These are phyloP conservation scores for Lepiota venenata DNA, from an alignment of 768 basidiomycete genomes.

Conservation along the genomic window DNA sequence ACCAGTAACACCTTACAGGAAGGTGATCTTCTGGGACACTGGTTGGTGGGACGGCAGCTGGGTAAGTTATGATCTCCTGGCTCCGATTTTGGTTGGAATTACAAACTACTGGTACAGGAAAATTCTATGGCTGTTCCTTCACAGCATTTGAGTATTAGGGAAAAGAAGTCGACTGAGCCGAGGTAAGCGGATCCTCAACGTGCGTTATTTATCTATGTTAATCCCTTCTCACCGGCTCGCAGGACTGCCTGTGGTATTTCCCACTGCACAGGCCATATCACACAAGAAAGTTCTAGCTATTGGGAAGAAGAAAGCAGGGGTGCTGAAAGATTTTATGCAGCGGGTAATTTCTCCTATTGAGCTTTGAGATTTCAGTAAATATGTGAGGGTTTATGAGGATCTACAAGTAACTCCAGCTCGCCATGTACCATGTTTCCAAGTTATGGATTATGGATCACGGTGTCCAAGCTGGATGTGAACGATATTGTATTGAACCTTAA, in stretches of 20 bases:
- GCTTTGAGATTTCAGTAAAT: too few relatives aligned
- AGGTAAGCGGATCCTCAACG: slow-evolving; percentile 41
- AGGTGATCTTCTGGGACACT: too few relatives aligned
- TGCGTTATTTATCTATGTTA: neutral
- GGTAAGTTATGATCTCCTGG: too few relatives aligned
- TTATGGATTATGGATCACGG: too few relatives aligned
- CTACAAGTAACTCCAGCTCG: too few relatives aligned
- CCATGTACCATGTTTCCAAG: too few relatives aligned
- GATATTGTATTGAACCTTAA: neutral
- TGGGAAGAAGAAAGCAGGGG: slow-evolving; percentile 64
- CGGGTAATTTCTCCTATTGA: slow-evolving; percentile 13
- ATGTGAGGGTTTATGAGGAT: too few relatives aligned
- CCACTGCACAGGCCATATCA: slow-evolving; percentile 49
- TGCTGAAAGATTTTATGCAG: slow-evolving; percentile 70
- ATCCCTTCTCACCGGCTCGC: slow-evolving; percentile 43
- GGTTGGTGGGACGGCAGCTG: too few relatives aligned
- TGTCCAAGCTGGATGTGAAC: too few relatives aligned
- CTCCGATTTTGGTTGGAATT: too few relatives aligned
- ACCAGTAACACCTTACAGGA: too few relatives aligned
- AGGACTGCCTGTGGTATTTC: slow-evolving; percentile 45
- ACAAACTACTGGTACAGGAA: too few relatives aligned
- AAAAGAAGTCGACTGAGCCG: slow-evolving; percentile 75
- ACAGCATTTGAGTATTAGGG: slow-evolving; percentile 62
- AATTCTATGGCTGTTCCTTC: slow-evolving; percentile 79
- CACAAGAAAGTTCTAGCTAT: slow-evolving; percentile 76